Percentiles rank a stretch among this genome's conserved stretches.
phyloP scores from a whole-genome alignment of 208 protist species.

The Trypanosoma mega region DNA sequence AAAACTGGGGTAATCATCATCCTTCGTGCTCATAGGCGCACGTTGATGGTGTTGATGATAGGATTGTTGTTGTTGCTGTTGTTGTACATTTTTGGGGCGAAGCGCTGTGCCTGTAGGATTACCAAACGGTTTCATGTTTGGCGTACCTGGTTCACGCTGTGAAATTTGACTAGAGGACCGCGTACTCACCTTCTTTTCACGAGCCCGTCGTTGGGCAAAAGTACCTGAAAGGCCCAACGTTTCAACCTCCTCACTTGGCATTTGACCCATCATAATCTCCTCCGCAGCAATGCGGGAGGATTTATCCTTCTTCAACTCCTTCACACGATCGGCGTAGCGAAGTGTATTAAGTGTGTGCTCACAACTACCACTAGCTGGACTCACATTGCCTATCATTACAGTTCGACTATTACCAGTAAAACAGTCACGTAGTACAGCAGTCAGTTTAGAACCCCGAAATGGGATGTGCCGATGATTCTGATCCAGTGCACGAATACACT shows the following conservation, averaged over 20 bases:
- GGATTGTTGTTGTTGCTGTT: slow-evolving; percentile 36
- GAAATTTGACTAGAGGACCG: slow-evolving; percentile 57
- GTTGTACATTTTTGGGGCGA: slow-evolving; percentile 10
- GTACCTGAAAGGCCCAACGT: slow-evolving; percentile 68
- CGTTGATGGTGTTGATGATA: too few species aligned
- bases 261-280: slow-evolving; percentile 93
- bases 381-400: slow-evolving; percentile 97
- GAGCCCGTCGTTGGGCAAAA: slow-evolving; percentile 82
- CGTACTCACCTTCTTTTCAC: slow-evolving; percentile 44
- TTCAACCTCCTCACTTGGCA: slow-evolving; percentile 87
- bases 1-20: slow-evolving; percentile 36
- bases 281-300: slow-evolving; percentile 69
- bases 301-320: slow-evolving; percentile 93
- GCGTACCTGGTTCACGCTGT: slow-evolving; percentile 62
- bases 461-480: slow-evolving; percentile 95
- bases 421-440: slow-evolving; percentile 95
- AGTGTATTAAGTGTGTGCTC: slow-evolving; percentile 99
- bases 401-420: slow-evolving; percentile 97
- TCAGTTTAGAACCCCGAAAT: slow-evolving; percentile 98
- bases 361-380: slow-evolving; percentile 82
- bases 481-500: slow-evolving; percentile 98
- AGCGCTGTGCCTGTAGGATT: slow-evolving; percentile 31
- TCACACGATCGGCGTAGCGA: slow-evolving; percentile 97
- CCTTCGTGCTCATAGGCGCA: slow-evolving; percentile 14
- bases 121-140: slow-evolving; percentile 32